phyloP scores from a whole-genome alignment of 208 protist genomes.

The Trypanosoma lewisi region DNA sequence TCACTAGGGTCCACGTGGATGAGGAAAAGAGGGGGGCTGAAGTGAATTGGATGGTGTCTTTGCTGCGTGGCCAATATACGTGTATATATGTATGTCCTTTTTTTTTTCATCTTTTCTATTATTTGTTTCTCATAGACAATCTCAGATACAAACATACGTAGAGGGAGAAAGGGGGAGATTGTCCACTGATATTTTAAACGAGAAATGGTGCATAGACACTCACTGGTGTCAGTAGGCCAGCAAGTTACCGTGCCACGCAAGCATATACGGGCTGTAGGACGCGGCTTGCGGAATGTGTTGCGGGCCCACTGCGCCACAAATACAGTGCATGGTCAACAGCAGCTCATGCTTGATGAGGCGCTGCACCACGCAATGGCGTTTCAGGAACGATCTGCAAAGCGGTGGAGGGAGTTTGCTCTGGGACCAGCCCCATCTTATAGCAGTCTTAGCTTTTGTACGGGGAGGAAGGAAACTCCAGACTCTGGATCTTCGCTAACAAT shows the following conservation, averaged over 20 bases:
- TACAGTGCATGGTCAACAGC: not conserved
- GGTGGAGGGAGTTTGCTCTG: conserved; percentile 2
- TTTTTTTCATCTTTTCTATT: too few relatives aligned
- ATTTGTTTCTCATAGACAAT: too few relatives aligned
- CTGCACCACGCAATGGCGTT: conserved; percentile 16
- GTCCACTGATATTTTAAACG: not conserved
- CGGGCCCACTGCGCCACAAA: not conserved
- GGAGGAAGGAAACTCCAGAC: not conserved
- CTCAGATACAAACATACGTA: not conserved
- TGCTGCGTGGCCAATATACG: too few relatives aligned
- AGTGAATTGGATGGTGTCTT: too few relatives aligned
- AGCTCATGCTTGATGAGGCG: conserved; percentile 10
- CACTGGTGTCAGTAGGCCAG: not conserved
- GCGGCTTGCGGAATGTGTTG: conserved; percentile 9
- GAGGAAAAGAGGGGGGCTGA: not conserved
- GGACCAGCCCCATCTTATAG: not conserved
- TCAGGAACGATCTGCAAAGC: conserved; percentile 9
- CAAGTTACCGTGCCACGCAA: conserved; percentile 18
- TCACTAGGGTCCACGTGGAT: not conserved
- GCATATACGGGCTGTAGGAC: conserved; percentile 15
- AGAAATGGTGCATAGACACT: conserved; percentile 4
- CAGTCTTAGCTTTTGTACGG: not conserved
- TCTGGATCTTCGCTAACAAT: not conserved
- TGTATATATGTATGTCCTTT: not conserved
- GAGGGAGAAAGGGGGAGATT: not conserved